Evolutionary conservation across 106 monocot species (phyloP).

Genomic region (Chionographis japonica): DNA sequence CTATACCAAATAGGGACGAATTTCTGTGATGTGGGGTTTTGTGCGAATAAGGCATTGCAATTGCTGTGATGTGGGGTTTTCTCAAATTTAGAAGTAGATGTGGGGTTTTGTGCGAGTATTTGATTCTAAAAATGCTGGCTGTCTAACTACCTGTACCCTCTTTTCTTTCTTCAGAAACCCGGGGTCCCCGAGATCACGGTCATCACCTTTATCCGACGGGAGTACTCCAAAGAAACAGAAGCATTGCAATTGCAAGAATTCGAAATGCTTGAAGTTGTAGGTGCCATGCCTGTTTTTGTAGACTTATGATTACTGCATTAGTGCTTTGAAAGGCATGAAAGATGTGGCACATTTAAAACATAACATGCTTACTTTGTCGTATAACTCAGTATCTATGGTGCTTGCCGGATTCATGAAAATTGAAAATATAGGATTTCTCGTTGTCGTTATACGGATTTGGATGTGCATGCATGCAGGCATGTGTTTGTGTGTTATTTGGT

Average conservation of each 20-base stretch:
- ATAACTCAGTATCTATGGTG: too few species aligned
- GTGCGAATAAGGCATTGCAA: too few species aligned
- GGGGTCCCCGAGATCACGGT: slow-evolving; percentile 35
- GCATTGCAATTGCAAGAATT: slow-evolving; percentile 62
- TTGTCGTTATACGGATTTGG: too few species aligned
- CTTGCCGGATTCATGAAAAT: too few species aligned
- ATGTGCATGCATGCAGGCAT: too few species aligned
- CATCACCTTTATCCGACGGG: slow-evolving; percentile 30
- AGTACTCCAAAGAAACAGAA: slow-evolving; percentile 53
- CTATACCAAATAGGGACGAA: too few species aligned
- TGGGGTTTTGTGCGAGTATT: not conserved
- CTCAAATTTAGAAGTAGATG: not conserved
- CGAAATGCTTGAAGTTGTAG: slow-evolving; percentile 59
- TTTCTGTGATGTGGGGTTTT: not conserved
- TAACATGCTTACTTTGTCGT: too few species aligned
- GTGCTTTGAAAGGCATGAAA: too few species aligned
- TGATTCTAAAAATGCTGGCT: not conserved
- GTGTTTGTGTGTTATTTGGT: too few species aligned
- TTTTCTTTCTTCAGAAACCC: slow-evolving; percentile 23
- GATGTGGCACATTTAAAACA: too few species aligned
- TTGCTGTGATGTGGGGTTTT: not conserved
- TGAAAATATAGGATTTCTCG: too few species aligned
- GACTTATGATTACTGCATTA: not conserved
- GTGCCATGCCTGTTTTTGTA: slow-evolving; percentile 16
- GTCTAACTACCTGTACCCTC: not conserved